Percentiles rank a stretch among this genome's conserved stretches.
Evolutionary conservation across 1,139 yeast species (phyloP).

Genomic region (Eremothecium cymbalariae): DNA sequence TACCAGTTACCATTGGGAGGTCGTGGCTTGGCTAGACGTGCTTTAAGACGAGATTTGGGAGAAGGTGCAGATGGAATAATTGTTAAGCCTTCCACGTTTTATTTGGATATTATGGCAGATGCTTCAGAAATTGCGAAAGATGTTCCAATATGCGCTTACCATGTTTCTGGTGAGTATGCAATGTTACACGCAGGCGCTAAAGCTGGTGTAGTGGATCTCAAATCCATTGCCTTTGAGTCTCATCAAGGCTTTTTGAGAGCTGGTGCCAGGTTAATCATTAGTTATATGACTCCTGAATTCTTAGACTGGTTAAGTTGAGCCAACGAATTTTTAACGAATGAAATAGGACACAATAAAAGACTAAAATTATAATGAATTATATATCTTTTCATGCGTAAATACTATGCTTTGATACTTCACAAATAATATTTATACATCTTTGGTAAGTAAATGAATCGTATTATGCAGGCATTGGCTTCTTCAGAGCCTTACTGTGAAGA

Average conservation of each 20-base stretch:
- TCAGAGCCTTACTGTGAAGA: constrained; percentile 1
- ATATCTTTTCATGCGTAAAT: constrained; percentile 1
- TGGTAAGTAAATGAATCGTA: neutral
- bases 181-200: constrained; percentile 99
- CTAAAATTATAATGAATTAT: neutral
- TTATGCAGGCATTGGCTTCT: constrained; percentile 8
- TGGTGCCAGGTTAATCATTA: constrained; percentile 85
- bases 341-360: no score
- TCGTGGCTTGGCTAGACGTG: constrained; percentile 88
- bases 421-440: neutral
- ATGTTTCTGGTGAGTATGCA: constrained; percentile 95
- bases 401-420: neutral
- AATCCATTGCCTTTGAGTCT: constrained; percentile 83
- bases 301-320: constrained; percentile 70
- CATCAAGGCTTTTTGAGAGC: constrained; percentile 91
- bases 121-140: constrained; percentile 77
- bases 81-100: constrained; percentile 95
- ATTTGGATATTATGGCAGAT: constrained; percentile 81
- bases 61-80: constrained; percentile 97
- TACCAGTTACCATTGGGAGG: constrained; percentile 94
- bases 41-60: constrained; percentile 69
- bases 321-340: neutral
- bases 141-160: constrained; percentile 89
- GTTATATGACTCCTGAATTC: constrained; percentile 93
- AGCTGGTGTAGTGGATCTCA: constrained; percentile 83